Evolutionary conservation across 2,329 filamentous ascomycete genomes (phyloP), one percentile per base, ranked within the genome.

Genomic region (Talaromyces islandicus): DNA sequence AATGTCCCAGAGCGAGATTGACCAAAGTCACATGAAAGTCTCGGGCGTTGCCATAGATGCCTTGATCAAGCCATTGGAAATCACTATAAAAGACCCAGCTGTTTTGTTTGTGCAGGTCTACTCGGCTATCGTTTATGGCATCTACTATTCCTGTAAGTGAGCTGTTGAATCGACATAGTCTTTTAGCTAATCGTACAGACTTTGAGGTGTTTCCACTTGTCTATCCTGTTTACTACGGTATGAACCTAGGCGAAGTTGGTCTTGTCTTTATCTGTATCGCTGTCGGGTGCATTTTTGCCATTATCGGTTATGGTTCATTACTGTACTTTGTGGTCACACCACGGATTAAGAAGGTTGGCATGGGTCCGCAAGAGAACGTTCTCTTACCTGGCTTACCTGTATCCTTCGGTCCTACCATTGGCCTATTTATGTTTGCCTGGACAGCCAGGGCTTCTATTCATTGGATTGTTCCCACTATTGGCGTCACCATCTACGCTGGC

Each of bases 191-290:
- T 6, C 32, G 7, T 35, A 6, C 12, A 35, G 32, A 48, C 41
- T 88, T 88, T 70, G 86, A 88, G 68, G 83, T 83, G 29, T 88
- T 89, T 72, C 85, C 86, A 3, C 75, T 87, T 12, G 84, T 88
- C 59, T 89, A 85, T 69, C 78, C 80, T 1, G 77, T 78, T 46
- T 75, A 81, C 66, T 88, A 89, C 72, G 70, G 74, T 68, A 86
- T 89, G 80, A 81, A 78, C 61, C 72, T 83, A 2, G 84, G 85
- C 35, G 70, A 85, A 64, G 73, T 83, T 63, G 84, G 85, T 30
- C 78, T 88, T 11, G 80, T 85, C 53, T 88, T 88, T 75, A 75
- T 85, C 54, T 83, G 81, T 30, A 56, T 56, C 4, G 25, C 27
- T 24, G 78, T 87, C 19, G 77, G 82, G 11, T 85, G 82, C 67